Evolutionary conservation across 495 filamentous ascomycete species (phyloP).

Genomic region (Penicillium steckii): DNA sequence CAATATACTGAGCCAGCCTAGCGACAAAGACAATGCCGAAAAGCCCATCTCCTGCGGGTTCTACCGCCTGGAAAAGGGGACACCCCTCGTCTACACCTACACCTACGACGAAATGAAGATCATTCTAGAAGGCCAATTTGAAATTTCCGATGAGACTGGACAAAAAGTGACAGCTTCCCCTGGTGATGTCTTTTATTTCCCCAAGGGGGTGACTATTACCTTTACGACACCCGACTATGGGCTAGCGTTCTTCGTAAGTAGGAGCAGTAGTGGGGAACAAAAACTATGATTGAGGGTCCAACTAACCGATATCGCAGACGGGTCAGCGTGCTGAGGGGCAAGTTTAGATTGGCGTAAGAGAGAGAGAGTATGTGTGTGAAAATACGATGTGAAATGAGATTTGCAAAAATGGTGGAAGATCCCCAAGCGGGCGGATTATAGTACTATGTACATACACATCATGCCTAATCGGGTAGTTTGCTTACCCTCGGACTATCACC

Average conservation of each 20-base stretch:
- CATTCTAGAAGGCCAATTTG: conserved; percentile 73
- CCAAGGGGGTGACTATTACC: conserved; percentile 74
- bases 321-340: conserved; percentile 44
- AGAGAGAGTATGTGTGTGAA: no score
- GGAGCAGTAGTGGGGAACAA: no score
- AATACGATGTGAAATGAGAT: no score
- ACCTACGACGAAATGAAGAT: conserved; percentile 82
- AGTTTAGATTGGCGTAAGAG: background rate
- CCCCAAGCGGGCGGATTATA: no score
- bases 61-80: conserved; percentile 73
- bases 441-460: no score
- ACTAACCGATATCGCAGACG: conserved; percentile 33
- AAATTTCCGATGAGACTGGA: conserved; percentile 69
- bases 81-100: conserved; percentile 71
- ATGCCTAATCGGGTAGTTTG: conserved; percentile 30
- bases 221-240: conserved; percentile 71
- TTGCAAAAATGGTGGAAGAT: no score
- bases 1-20: no score
- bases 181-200: conserved; percentile 78
- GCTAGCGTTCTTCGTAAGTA: conserved; percentile 62
- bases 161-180: conserved; percentile 64
- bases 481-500: conserved; percentile 9
- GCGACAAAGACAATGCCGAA: conserved; percentile 55
- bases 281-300: no score
- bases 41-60: conserved; percentile 68